These are phyloP conservation scores for Entomortierella chlamydospora DNA, from an alignment of 192 early-diverging fungal species.

Conservation along the genomic window DNA sequence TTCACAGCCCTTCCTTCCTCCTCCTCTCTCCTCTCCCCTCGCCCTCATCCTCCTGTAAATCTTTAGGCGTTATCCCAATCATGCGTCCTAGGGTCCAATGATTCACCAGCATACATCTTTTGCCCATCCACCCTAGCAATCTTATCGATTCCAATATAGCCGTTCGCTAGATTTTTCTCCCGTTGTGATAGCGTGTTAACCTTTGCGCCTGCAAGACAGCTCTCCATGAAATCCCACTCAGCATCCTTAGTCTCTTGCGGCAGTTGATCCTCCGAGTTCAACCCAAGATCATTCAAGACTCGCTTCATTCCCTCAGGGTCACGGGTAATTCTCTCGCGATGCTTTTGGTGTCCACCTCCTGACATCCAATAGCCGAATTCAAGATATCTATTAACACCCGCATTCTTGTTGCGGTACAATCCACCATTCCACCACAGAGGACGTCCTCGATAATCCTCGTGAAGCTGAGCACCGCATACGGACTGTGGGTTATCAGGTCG, in stretches of 20 bases:
- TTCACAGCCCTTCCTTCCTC: too few species aligned
- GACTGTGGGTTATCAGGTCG: constrained; percentile 20
- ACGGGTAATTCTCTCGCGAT: constrained; percentile 28
- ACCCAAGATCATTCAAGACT: constrained; percentile 21
- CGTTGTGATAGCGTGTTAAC: constrained; percentile 12
- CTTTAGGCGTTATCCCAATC: constrained; percentile 23
- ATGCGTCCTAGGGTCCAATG: constrained; percentile 5
- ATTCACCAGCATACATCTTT: constrained; percentile 3
- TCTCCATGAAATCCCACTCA: constrained; percentile 36
- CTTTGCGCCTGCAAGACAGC: constrained; percentile 23
- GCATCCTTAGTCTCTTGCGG: constrained; percentile 27
- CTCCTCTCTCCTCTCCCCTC: too few species aligned
- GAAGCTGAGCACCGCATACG: constrained; percentile 63
- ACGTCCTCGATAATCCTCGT: constrained; percentile 43
- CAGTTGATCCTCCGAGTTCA: constrained; percentile 16
- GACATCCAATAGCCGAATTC: constrained; percentile 53
- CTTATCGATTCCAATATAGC: constrained; percentile 32
- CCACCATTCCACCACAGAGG: constrained; percentile 68
- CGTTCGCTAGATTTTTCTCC: constrained; percentile 29
- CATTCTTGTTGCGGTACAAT: constrained; percentile 59
- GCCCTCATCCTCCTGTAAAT: too few species aligned
- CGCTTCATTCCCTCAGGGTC: constrained; percentile 12
- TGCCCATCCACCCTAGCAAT: constrained; percentile 20
- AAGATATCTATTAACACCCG: constrained; percentile 45
- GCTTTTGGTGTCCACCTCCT: constrained; percentile 32